Evolutionary conservation across 148 eudicot genomes (phyloP).

Genomic region (Vaccinium darrowii): DNA sequence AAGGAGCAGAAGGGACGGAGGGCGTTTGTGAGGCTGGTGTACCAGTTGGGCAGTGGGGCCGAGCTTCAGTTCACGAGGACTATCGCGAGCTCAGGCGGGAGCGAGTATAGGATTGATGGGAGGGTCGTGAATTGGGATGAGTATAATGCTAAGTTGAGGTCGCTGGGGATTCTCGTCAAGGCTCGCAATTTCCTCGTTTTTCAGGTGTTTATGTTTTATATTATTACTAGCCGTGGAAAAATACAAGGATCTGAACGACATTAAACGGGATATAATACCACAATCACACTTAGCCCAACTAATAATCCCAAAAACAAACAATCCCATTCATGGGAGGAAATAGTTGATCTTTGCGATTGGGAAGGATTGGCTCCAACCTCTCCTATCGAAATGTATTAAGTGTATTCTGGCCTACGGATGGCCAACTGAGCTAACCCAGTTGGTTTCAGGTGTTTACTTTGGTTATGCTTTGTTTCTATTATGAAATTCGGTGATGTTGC

Average conservation of each 20-base stretch:
- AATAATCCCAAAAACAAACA: no score
- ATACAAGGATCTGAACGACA: no score
- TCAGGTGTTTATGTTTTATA: slow-evolving; percentile 48
- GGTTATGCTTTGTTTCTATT: not conserved
- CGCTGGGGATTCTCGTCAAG: slow-evolving; percentile 82
- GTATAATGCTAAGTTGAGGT: slow-evolving; percentile 59
- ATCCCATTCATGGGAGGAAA: no score
- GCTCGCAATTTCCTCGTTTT: slow-evolving; percentile 96
- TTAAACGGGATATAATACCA: no score
- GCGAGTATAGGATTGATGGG: slow-evolving; percentile 87
- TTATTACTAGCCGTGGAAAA: no score
- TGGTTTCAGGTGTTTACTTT: slow-evolving; percentile 17
- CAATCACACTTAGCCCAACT: no score
- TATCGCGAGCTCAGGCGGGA: slow-evolving; percentile 69
- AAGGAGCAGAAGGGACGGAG: slow-evolving; percentile 69
- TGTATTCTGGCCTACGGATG: no score
- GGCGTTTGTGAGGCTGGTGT: slow-evolving; percentile 77
- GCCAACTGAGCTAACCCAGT: no score
- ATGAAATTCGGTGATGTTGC: not conserved
- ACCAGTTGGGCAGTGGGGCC: slow-evolving; percentile 35
- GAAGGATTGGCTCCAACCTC: no score
- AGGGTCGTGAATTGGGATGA: slow-evolving; percentile 80
- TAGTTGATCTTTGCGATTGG: no score
- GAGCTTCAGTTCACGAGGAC: slow-evolving; percentile 65
- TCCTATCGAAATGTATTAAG: no score